A percentile compares a stretch with the other conserved stretches of the same genome.
These are phyloP conservation scores for Fusarium secorum DNA, from an alignment of 2,329 filamentous ascomycete genomes.

Conservation along the genomic window DNA sequence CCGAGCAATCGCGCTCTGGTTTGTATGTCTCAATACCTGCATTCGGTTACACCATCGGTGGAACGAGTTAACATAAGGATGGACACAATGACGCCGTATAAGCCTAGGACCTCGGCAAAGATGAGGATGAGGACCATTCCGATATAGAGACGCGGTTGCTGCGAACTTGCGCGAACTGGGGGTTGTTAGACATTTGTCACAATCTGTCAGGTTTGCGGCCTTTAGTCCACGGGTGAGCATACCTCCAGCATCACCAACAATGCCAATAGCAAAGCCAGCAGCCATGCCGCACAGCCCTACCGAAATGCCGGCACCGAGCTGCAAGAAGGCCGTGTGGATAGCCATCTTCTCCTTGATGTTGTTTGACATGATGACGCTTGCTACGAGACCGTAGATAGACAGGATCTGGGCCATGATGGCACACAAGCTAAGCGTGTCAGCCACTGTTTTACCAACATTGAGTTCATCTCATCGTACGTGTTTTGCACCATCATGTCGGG, in stretches of 20 bases:
- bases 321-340: constrained; percentile 53
- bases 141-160: constrained; percentile 56
- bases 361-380: constrained; percentile 54
- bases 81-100: constrained; percentile 57
- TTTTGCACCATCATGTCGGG: constrained; percentile 56
- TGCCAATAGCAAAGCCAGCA: constrained; percentile 57
- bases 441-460: background rate
- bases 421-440: constrained; percentile 45
- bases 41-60: constrained; percentile 49
- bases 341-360: constrained; percentile 52
- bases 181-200: constrained; percentile 2
- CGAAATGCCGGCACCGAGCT: constrained; percentile 54
- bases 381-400: constrained; percentile 57
- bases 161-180: constrained; percentile 55
- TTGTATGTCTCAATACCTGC: constrained; percentile 42
- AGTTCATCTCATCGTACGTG: constrained; percentile 38
- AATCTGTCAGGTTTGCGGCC: background rate
- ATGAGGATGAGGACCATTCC: constrained; percentile 59
- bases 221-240: background rate
- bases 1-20: background rate
- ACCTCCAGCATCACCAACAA: constrained; percentile 56
- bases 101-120: constrained; percentile 55
- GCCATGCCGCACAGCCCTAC: constrained; percentile 56
- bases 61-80: constrained; percentile 59
- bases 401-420: constrained; percentile 59